Percentiles rank a stretch among this genome's conserved stretches.
These are phyloP conservation scores for Didymella arachidicola DNA, from an alignment of 2,329 filamentous ascomycete genomes.

Conservation along the genomic window DNA sequence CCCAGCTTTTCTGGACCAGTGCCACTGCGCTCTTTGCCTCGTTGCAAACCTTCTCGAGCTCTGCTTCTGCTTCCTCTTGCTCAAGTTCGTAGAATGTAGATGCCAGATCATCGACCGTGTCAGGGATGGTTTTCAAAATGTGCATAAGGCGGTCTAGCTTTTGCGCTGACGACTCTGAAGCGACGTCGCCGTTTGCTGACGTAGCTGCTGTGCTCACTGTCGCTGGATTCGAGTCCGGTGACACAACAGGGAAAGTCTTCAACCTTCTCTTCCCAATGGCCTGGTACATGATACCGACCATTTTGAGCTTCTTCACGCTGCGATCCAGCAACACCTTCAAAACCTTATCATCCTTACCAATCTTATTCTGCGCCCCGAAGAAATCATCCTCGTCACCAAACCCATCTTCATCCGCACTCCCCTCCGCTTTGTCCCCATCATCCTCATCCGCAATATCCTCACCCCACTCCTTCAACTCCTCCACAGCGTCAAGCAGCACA, in stretches of 20 bases:
- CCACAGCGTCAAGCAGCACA: slow-evolving; percentile 79
- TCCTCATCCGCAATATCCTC: slow-evolving; percentile 70
- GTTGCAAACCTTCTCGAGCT: slow-evolving; percentile 66
- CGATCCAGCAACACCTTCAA: slow-evolving; percentile 72
- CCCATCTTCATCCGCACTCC: slow-evolving; percentile 49
- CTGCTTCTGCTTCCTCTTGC: slow-evolving; percentile 63
- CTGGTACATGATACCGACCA: slow-evolving; percentile 72
- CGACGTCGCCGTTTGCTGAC: slow-evolving; percentile 16
- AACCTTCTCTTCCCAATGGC: slow-evolving; percentile 74
- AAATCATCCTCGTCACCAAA: slow-evolving; percentile 65
- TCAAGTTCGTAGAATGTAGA: slow-evolving; percentile 76
- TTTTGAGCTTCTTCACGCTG: slow-evolving; percentile 69
- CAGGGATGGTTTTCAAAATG: slow-evolving; percentile 67
- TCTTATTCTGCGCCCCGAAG: slow-evolving; percentile 68
- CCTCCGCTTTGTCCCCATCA: slow-evolving; percentile 51
- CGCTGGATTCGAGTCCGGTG: slow-evolving; percentile 6
- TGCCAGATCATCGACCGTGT: slow-evolving; percentile 74
- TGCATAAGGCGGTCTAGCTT: slow-evolving; percentile 64
- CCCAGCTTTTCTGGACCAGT: slow-evolving; percentile 67
- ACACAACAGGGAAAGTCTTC: slow-evolving; percentile 55
- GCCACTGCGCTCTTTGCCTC: slow-evolving; percentile 66
- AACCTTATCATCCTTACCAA: slow-evolving; percentile 67
- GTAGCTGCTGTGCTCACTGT: neutral
- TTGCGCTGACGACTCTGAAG: slow-evolving; percentile 28
- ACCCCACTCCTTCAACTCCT: slow-evolving; percentile 88